Base-by-base conservation (phyloP, 169 alveolate genomes). In the Plasmodium blacklocki region DNA sequence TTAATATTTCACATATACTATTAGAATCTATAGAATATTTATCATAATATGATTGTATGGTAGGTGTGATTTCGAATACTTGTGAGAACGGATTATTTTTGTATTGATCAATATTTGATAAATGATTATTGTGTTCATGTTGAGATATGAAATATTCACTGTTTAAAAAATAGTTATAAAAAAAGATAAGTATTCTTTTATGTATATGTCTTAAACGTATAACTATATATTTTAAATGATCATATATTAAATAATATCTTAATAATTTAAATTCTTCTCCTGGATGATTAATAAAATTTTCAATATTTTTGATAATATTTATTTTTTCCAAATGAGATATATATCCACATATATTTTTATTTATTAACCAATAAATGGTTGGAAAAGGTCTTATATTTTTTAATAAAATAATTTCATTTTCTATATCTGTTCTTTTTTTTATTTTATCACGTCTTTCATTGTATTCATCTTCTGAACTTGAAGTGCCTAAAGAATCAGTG, bases 291-390 rank as follows among this genome's bases (percentile, higher is more conserved):
- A 94, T 76, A 18, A 74, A 70, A 23, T 60, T 39, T 62, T 94
- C 94, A 23, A 93, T 63, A n/a, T 62, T 73, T 70, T 85, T 91
- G 47, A 94, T 94, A 6, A 85, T 78, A 11, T 95, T 95, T n/a
- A 70, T 32, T 29, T 93, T 93, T 73, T 94, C 96, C n/a, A 94
- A 59, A n/a, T 87, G 83, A 15, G 95, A 93, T n/a, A 94, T 93
- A 50, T 88, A 88, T 7, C 88, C 83, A 43, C 92, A 85, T 23
- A 93, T 75, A 14, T 88, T 73, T 29, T 88, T 90, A 54, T 93
- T 93, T 14, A 83, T 89, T 52, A 94, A 49, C 95, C 95, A 94
- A 23, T 91, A 94, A 21, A 75, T 88, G 14, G 96, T 94, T 14
- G 96, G 96, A 85, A 94, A 94, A 18, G 96, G 96, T 47, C 88